phyloP scores from a whole-genome alignment of 2,329 filamentous ascomycete species.

The Phaeosphaeriaceae sp. region DNA sequence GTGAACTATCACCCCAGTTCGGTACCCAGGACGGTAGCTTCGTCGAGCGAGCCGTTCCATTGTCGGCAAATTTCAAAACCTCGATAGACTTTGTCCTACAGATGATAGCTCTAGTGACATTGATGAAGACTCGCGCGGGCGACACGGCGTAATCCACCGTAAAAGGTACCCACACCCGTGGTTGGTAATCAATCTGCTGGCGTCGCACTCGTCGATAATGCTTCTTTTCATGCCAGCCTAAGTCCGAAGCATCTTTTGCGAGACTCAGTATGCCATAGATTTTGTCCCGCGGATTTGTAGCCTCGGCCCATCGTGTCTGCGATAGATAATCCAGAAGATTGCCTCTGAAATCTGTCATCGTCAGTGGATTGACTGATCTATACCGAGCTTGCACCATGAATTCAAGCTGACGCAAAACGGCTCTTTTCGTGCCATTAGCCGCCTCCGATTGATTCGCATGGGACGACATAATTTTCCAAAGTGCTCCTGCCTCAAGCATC shows the following conservation, averaged over 20 bases:
- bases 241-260: neutral
- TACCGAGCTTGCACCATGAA: slow-evolving; percentile 7
- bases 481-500: neutral
- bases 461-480: slow-evolving; percentile 2
- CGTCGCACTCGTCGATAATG: neutral
- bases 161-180: slow-evolving; percentile 3
- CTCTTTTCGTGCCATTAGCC: neutral
- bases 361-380: neutral
- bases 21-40: slow-evolving; percentile 9
- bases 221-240: slow-evolving; percentile 6
- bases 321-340: slow-evolving; percentile 7
- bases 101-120: slow-evolving; percentile 6
- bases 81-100: slow-evolving; percentile 5
- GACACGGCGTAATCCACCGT: slow-evolving; percentile 6
- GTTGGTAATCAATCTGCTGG: neutral
- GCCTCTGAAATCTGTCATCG: slow-evolving; percentile 1
- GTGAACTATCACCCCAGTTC: slow-evolving; percentile 5
- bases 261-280: slow-evolving; percentile 10
- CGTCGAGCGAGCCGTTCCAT: neutral
- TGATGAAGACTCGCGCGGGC: slow-evolving; percentile 6
- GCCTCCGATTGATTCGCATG: slow-evolving; percentile 5
- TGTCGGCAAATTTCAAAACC: slow-evolving; percentile 1
- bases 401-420: neutral
- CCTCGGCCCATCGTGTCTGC: slow-evolving; percentile 10
- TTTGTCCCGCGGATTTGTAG: slow-evolving; percentile 9